A percentile compares a stretch with the other conserved stretches of the same genome.
Conservation (phyloP, 164 flowering plant genomes). For the Vitis amurensis region DNA sequence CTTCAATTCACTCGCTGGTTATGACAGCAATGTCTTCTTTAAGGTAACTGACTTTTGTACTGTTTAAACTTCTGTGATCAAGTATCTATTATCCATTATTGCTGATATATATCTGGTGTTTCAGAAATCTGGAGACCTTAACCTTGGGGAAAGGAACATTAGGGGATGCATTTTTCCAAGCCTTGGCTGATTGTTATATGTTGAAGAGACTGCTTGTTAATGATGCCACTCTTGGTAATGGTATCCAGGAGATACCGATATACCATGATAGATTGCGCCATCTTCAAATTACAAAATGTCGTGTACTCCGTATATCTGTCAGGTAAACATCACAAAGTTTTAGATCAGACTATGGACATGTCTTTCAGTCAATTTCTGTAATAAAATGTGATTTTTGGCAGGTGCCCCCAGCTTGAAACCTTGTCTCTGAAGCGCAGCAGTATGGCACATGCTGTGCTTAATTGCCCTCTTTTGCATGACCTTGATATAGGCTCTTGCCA, state of each 20-base stretch:
- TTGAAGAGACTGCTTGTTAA: slow-evolving; percentile 58
- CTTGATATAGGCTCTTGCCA: slow-evolving; percentile 92
- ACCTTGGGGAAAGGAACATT: slow-evolving; percentile 76
- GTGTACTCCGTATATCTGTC: slow-evolving; percentile 74
- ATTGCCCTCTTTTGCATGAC: slow-evolving; percentile 70
- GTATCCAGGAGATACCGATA: slow-evolving; percentile 77
- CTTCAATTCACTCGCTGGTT: slow-evolving; percentile 54
- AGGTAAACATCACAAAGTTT: slow-evolving; percentile 38
- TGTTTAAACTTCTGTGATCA: neutral
- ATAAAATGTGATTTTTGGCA: slow-evolving; percentile 29
- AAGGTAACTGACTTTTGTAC: slow-evolving; percentile 43
- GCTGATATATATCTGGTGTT: slow-evolving; percentile 18
- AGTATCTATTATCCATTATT: neutral
- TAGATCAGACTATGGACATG: neutral
- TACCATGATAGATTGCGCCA: slow-evolving; percentile 68
- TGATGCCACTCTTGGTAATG: slow-evolving; percentile 80
- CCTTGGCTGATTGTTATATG: slow-evolving; percentile 62
- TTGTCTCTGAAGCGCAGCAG: slow-evolving; percentile 90
- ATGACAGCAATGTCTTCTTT: slow-evolving; percentile 61
- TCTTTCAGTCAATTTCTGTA: neutral
- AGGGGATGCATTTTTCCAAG: slow-evolving; percentile 69
- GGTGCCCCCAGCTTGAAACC: slow-evolving; percentile 85
- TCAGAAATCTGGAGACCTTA: slow-evolving; percentile 73
- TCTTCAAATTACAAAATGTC: slow-evolving; percentile 80
- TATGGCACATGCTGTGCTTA: slow-evolving; percentile 83